A percentile compares a stretch with the other conserved stretches of the same genome.
Conservation (phyloP, 1,284 basidiomycete species). For the Cryptococcus depauperatus region DNA sequence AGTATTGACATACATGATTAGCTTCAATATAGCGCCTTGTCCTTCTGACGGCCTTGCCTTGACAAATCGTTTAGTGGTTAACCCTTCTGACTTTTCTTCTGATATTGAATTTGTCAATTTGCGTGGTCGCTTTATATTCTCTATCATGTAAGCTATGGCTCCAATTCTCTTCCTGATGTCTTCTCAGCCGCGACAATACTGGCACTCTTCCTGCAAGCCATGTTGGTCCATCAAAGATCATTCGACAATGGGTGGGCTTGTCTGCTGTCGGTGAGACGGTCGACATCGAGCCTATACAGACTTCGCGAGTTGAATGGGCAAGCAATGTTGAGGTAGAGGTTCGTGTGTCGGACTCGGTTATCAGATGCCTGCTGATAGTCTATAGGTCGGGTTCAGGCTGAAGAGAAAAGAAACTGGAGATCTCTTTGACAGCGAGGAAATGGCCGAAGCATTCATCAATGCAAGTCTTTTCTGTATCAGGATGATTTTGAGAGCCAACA, state of each 20-base stretch:
- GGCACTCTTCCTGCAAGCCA: slow-evolving; percentile 56
- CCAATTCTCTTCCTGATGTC: not conserved
- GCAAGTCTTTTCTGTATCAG: slow-evolving; percentile 28
- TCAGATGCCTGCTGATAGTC: not conserved
- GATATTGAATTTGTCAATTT: slow-evolving; percentile 65
- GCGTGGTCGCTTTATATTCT: slow-evolving; percentile 61
- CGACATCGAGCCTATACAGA: slow-evolving; percentile 58
- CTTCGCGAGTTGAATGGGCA: slow-evolving; percentile 60
- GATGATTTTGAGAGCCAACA: too few species aligned
- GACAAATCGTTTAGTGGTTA: slow-evolving; percentile 71
- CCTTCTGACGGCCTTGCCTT: slow-evolving; percentile 56
- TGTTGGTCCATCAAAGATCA: slow-evolving; percentile 51
- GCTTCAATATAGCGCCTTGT: slow-evolving; percentile 43
- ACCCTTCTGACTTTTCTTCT: slow-evolving; percentile 60
- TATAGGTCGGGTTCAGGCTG: slow-evolving; percentile 58
- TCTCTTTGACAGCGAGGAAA: slow-evolving; percentile 75
- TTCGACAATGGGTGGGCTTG: slow-evolving; percentile 75
- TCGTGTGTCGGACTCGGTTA: slow-evolving; percentile 1
- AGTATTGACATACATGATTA: not conserved
- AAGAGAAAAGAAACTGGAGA: slow-evolving; percentile 59
- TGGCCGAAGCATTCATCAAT: slow-evolving; percentile 64
- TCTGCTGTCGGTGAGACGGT: slow-evolving; percentile 69
- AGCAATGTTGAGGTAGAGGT: slow-evolving; percentile 67
- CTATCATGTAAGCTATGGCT: slow-evolving; percentile 60
- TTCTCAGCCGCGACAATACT: slow-evolving; percentile 64